Evolutionary conservation across 116 monocot genomes (phyloP).

Genomic region (Papilionanthe hybrid): DNA sequence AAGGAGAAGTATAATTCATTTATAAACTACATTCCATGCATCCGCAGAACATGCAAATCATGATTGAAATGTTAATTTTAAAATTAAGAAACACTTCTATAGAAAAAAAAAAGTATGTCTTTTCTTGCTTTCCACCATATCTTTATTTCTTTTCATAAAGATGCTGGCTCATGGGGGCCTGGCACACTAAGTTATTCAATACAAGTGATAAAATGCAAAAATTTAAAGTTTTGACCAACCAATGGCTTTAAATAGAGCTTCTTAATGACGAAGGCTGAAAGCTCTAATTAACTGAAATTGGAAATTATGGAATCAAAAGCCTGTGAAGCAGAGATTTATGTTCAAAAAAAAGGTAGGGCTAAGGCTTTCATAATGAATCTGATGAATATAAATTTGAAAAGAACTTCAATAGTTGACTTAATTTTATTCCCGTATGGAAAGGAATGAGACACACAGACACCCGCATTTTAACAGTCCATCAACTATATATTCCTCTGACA

Average conservation of each 20-base stretch:
- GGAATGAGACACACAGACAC: not conserved
- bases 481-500: no score
- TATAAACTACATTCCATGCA: no score
- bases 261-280: not conserved
- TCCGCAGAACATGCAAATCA: no score
- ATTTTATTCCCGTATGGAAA: not conserved
- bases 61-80: no score
- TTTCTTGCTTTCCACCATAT: no score
- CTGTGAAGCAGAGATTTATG: not conserved
- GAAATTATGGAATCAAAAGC: not conserved
- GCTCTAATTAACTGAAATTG: not conserved
- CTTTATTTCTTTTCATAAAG: no score
- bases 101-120: no score
- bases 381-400: not conserved
- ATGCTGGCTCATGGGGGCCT: no score
- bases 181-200: no score
- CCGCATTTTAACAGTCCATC: not conserved
- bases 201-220: not conserved
- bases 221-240: not conserved
- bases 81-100: no score
- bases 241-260: not conserved
- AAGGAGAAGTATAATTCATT: no score
- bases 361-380: not conserved
- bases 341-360: not conserved
- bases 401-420: not conserved